These are phyloP conservation scores for Apophysomyces variabilis DNA, from an alignment of 371 early-diverging fungal species.

Conservation along the genomic window DNA sequence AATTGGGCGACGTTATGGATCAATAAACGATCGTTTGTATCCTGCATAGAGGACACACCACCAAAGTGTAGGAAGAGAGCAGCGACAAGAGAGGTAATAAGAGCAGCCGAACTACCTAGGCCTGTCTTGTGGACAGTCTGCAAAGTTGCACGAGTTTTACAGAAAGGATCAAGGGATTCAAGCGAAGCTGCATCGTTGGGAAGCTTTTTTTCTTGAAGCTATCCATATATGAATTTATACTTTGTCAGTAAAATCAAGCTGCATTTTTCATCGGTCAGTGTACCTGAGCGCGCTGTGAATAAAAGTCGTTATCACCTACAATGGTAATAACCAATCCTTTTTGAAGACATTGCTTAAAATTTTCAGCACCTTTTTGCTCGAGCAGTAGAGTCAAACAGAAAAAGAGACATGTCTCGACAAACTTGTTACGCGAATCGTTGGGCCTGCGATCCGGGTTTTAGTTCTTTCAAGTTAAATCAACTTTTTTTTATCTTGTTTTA, in stretches of 20 bases:
- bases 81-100: constrained; percentile 87
- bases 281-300: constrained; percentile 84
- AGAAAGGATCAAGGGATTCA: constrained; percentile 67
- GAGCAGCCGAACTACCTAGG: constrained; percentile 92
- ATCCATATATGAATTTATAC: no score
- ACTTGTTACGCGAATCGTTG: constrained; percentile 30
- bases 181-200: constrained; percentile 64
- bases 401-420: constrained; percentile 44
- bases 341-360: constrained; percentile 22
- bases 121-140: constrained; percentile 92
- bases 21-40: constrained; percentile 40
- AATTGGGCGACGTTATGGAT: constrained; percentile 90
- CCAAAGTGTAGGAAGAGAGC: constrained; percentile 77
- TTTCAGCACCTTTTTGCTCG: constrained; percentile 27
- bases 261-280: no score
- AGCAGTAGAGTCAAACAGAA: constrained; percentile 32
- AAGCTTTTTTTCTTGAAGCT: constrained; percentile 57
- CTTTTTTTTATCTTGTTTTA: no score
- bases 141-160: constrained; percentile 71
- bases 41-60: constrained; percentile 30
- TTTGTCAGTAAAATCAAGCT: no score
- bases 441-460: constrained; percentile 10
- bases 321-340: constrained; percentile 72
- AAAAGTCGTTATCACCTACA: constrained; percentile 93
- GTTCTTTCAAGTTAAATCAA: no score